Percentiles rank a stretch among this genome's conserved stretches.
Conservation (phyloP, 1,284 basidiomycete genomes). For the Pseudozyma hubeiensis region DNA sequence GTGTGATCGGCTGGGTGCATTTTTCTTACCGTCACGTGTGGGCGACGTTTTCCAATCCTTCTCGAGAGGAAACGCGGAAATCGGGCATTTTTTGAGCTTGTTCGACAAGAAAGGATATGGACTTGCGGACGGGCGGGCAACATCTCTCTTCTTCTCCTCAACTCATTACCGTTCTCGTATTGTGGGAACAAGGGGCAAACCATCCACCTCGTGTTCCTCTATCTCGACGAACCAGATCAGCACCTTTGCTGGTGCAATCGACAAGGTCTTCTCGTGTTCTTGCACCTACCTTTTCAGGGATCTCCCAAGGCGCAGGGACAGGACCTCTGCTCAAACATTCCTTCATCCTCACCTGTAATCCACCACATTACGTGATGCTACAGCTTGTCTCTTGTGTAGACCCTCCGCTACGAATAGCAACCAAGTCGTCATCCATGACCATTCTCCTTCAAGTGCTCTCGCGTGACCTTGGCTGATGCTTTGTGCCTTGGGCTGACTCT, state of each 20-base stretch:
- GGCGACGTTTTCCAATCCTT: background rate
- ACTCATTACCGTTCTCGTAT: constrained; percentile 61
- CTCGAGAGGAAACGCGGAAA: background rate
- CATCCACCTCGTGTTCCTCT: constrained; percentile 51
- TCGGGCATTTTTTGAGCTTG: background rate
- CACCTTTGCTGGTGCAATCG: constrained; percentile 18
- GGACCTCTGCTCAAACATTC: constrained; percentile 48
- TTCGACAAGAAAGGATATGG: constrained; percentile 1
- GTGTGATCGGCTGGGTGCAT: constrained; percentile 15
- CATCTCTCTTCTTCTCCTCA: constrained; percentile 37
- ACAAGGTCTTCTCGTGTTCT: constrained; percentile 47
- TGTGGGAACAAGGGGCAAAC: constrained; percentile 53
- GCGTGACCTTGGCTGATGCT: too few species aligned
- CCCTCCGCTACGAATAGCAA: too few species aligned
- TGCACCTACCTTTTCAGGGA: constrained; percentile 20
- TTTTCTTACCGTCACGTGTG: constrained; percentile 7
- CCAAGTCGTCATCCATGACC: too few species aligned
- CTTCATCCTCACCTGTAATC: background rate
- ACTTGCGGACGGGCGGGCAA: background rate
- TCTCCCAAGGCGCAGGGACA: constrained; percentile 36
- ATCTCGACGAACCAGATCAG: constrained; percentile 59
- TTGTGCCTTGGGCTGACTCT: too few species aligned
- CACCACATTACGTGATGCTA: too few species aligned
- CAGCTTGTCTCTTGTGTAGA: too few species aligned
- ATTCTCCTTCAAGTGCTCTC: too few species aligned